These are phyloP conservation scores for Clavispora phyllophila DNA, from an alignment of 805 yeast species.

Conservation along the genomic window DNA sequence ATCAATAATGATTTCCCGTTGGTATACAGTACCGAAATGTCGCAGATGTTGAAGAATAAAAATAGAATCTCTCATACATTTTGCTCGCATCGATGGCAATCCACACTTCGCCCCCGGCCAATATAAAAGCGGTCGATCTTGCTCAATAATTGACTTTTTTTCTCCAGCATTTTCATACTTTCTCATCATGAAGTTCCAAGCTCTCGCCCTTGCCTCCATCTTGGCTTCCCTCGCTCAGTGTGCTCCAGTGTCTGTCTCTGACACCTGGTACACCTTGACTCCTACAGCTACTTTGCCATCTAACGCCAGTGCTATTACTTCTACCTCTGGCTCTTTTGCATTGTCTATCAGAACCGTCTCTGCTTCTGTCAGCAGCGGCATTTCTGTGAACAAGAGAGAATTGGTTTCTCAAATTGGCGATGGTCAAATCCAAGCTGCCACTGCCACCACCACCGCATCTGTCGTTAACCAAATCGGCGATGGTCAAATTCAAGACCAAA, in stretches of 20 bases:
- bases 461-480: constrained; percentile 1
- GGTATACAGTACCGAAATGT: not conserved
- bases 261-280: constrained; percentile 24
- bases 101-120: not conserved
- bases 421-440: constrained; percentile 6
- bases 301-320: constrained; percentile 21
- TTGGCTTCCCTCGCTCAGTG: constrained; percentile 14
- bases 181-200: constrained; percentile 6
- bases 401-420: constrained; percentile 1
- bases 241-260: constrained; percentile 1
- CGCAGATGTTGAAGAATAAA: not conserved
- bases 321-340: constrained; percentile 28
- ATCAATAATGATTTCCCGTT: not conserved
- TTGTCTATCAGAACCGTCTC: constrained; percentile 24
- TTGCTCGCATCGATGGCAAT: not conserved
- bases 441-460: constrained; percentile 5
- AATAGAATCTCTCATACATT: not conserved
- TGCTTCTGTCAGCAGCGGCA: constrained; percentile 3
- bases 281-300: constrained; percentile 22
- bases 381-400: constrained; percentile 5
- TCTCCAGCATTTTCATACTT: constrained; percentile 2
- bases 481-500: constrained; percentile 3
- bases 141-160: constrained; percentile 1
- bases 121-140: not conserved
- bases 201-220: constrained; percentile 11